A percentile compares a stretch with the other conserved stretches of the same genome.
Conservation (phyloP, 345 rosid genomes). For the Acer campestre region DNA sequence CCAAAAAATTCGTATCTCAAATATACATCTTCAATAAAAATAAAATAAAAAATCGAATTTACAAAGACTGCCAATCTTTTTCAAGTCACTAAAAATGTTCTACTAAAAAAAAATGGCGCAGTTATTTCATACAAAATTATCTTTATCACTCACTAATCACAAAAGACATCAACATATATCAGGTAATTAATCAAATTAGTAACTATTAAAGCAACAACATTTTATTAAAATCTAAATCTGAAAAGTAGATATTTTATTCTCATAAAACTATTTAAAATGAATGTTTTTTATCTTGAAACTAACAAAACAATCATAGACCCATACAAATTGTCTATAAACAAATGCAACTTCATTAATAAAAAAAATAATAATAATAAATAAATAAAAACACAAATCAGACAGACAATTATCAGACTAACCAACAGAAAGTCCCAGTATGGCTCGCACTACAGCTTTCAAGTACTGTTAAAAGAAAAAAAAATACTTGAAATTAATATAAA, state of each 20-base stretch:
- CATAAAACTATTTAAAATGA: background rate
- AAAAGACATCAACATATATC: background rate
- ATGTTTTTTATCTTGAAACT: background rate
- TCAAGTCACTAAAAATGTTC: background rate
- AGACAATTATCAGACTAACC: slow-evolving; percentile 49
- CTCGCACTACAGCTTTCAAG: slow-evolving; percentile 57
- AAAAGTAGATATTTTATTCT: background rate
- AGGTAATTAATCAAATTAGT: background rate
- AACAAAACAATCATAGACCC: background rate
- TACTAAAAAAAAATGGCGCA: too few species aligned
- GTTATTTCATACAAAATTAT: too few species aligned
- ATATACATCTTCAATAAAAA: too few species aligned
- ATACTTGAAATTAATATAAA: background rate
- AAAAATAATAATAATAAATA: too few species aligned
- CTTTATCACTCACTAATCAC: background rate
- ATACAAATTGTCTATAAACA: background rate
- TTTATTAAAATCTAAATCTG: background rate
- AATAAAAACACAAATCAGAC: background rate
- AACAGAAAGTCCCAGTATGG: slow-evolving; percentile 56
- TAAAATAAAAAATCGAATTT: too few species aligned
- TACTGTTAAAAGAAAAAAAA: slow-evolving; percentile 42
- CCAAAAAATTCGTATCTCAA: background rate
- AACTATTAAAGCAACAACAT: too few species aligned
- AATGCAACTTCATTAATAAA: too few species aligned
- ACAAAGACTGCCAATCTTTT: background rate